Percentiles rank a stretch among this genome's conserved stretches.
These are phyloP conservation scores for Coleophoma crateriformis DNA, from an alignment of 2,329 filamentous ascomycete genomes.

Conservation along the genomic window DNA sequence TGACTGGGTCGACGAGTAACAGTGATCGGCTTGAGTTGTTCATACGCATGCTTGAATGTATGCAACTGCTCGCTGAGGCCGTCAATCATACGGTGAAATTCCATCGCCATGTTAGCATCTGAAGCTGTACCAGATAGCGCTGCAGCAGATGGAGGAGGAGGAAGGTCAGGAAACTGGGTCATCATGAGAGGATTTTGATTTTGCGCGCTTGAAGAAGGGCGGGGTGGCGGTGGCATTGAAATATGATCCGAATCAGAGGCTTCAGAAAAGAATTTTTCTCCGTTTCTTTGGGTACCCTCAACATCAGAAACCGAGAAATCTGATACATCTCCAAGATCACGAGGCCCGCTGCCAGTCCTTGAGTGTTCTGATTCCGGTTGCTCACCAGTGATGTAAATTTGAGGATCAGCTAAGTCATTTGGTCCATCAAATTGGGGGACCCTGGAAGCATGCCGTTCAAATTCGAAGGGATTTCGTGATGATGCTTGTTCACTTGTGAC, in stretches of 20 bases:
- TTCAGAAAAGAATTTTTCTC: constrained; percentile 9
- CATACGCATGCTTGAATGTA: constrained; percentile 20
- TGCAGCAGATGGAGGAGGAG: constrained; percentile 16
- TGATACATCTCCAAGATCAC: constrained; percentile 20
- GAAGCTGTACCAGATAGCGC: constrained; percentile 19
- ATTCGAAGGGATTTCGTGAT: constrained; percentile 52
- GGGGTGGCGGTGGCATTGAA: constrained; percentile 12
- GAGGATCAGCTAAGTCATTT: constrained; percentile 14
- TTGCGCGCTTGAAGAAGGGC: not conserved
- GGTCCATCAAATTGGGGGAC: constrained; percentile 32
- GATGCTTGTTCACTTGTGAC: constrained; percentile 51
- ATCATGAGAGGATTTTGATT: constrained; percentile 3
- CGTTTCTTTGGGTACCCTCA: constrained; percentile 8
- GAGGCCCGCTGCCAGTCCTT: constrained; percentile 10
- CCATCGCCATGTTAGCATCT: constrained; percentile 17
- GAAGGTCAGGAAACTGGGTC: constrained; percentile 17
- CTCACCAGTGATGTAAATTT: constrained; percentile 55
- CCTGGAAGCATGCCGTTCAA: constrained; percentile 56
- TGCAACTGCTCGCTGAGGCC: constrained; percentile 17
- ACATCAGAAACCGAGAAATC: constrained; percentile 24
- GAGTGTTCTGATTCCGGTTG: constrained; percentile 32
- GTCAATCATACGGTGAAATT: constrained; percentile 17
- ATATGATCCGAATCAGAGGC: constrained; percentile 14
- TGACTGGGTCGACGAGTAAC: not conserved
- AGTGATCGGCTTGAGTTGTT: constrained; percentile 3